phyloP scores from a whole-genome alignment of 2,329 filamentous ascomycete genomes.

The Talaromyces sp. region DNA sequence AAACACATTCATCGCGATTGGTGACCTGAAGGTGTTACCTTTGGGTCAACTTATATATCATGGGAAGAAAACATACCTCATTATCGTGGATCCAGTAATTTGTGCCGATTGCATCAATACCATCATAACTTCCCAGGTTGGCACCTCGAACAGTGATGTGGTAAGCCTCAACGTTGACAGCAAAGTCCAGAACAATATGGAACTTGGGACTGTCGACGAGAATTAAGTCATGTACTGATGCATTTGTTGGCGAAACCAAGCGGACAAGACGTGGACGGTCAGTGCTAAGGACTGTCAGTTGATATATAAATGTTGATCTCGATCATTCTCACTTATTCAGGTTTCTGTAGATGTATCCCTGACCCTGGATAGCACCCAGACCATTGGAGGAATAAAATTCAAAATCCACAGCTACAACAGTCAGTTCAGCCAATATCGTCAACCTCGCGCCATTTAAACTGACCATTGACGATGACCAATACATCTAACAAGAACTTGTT shows the following conservation, averaged over 20 bases:
- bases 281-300: conserved; percentile 8
- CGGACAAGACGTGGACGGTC: conserved; percentile 25
- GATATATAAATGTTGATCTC: neutral
- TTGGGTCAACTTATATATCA: neutral
- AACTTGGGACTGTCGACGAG: conserved; percentile 37
- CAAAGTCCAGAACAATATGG: conserved; percentile 37
- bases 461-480: conserved; percentile 33
- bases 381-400: conserved; percentile 37
- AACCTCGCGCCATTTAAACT: neutral
- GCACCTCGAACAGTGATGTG: conserved; percentile 38
- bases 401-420: conserved; percentile 29
- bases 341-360: conserved; percentile 34
- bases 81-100: conserved; percentile 40
- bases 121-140: conserved; percentile 38
- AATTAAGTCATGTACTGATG: conserved; percentile 33
- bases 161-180: conserved; percentile 37
- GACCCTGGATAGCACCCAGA: conserved; percentile 34
- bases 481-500: conserved; percentile 29
- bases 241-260: conserved; percentile 26
- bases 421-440: neutral
- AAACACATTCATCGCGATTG: conserved; percentile 40
- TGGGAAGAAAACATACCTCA: conserved; percentile 21
- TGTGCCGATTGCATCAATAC: conserved; percentile 36
- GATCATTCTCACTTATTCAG: conserved; percentile 26
- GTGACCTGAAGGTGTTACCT: conserved; percentile 26